phyloP scores from a whole-genome alignment of 805 yeast genomes.

The Spathaspora hagerdaliae region DNA sequence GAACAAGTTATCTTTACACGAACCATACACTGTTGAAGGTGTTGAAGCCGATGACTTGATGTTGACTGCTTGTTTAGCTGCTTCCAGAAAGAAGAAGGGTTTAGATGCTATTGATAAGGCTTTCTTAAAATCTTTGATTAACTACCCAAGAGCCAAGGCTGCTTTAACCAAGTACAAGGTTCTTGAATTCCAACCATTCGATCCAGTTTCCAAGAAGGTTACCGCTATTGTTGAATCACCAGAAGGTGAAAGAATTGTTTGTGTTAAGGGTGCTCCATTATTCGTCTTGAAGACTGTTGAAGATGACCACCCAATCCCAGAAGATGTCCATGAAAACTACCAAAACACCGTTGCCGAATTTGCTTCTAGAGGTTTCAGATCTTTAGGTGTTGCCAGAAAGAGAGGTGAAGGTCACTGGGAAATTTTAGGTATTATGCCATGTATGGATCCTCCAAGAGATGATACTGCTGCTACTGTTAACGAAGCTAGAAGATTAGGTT shows the following conservation, averaged over 20 bases:
- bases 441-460: constrained; percentile 98
- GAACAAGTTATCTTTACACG: constrained; percentile 92
- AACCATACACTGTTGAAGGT: constrained; percentile 97
- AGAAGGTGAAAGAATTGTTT: constrained; percentile 88
- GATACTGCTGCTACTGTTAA: constrained; percentile 92
- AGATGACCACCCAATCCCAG: constrained; percentile 95
- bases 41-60: constrained; percentile 93
- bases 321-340: constrained; percentile 88
- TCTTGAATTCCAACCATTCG: constrained; percentile 94
- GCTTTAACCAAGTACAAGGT: constrained; percentile 93
- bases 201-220: constrained; percentile 96
- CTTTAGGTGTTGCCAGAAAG: constrained; percentile 98
- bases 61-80: constrained; percentile 97
- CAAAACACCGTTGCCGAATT: constrained; percentile 97
- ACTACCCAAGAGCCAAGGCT: constrained; percentile 88
- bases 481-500: constrained; percentile 89
- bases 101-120: constrained; percentile 97
- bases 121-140: constrained; percentile 83
- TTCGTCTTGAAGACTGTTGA: constrained; percentile 95
- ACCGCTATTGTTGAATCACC: constrained; percentile 94
- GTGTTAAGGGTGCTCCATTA: constrained; percentile 98
- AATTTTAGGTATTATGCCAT: constrained; percentile 96
- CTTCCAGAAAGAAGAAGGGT: constrained; percentile 97
- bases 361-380: constrained; percentile 97
- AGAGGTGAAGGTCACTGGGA: constrained; percentile 99